Base-by-base conservation (phyloP, 768 basidiomycete species). In the Cytidiella melzeri region DNA sequence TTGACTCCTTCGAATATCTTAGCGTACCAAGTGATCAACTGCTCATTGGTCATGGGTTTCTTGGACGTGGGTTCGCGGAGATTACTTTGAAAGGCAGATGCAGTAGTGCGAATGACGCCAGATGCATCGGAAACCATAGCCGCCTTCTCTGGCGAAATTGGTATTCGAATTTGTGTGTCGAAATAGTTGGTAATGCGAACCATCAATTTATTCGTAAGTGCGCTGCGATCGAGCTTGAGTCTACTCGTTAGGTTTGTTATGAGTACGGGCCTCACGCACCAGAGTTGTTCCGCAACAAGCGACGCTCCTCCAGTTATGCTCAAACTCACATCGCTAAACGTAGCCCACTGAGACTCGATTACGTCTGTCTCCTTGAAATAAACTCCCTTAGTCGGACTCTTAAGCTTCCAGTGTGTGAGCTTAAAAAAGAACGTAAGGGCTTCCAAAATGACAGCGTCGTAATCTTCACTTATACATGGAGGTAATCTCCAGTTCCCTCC, bases 361-460 rank as follows among this genome's bases (percentile, higher is more conserved):
- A 98, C 83, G 64, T 98, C 95, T 0, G 94, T 96, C 72, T 99
- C 96, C 62, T 94, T 92, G 74, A 98, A 94, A 67, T 95, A 89
- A 42, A 94, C 91, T 18, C 87, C 88, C 64, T 91, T 92, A 51
- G 83, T 78, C 18, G 87, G 91, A 55, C 89, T 87, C 73, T 95
- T 95, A 45, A 99, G 75, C 65, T 97, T 95, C 89, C 87, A 92
- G 56, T 95, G 92, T 19, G 98, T 83, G 28, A 99, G 74, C 61
- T 80, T 86, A 76, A 99, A 99, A 69, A 98, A 94, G 61, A 84
- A 83, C 5, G 81, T 77, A 53, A 98, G 70, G 2, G 90, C 89
- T 54, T 94, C 87, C 50, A 95, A 72, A 48, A 99, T 84, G 1
- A 91, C 91, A 18, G 75, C 67, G 65, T 99, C 94, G 64, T 96